Evolutionary conservation across 2,329 filamentous ascomycete genomes (phyloP), one percentile per base, ranked within the genome.

Genomic region (Colletotrichum tropicale): DNA sequence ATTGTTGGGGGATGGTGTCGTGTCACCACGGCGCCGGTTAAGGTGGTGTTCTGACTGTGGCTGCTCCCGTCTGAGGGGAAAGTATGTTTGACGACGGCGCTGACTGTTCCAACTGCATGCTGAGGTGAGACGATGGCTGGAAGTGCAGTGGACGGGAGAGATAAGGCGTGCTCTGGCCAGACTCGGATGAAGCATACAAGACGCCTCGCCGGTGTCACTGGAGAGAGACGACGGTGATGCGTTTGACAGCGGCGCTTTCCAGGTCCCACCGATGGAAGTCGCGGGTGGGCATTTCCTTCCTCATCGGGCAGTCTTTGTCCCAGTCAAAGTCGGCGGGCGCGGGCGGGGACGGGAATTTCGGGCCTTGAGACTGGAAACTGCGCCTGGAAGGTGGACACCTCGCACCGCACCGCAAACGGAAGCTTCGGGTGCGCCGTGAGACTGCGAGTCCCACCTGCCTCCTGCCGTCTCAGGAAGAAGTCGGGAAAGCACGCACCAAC

Each of bases 51-150:
- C 21, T 32, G 13, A 13, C n/a, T 6, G 32, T 70, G 71, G 71
- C 66, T 70, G 15, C 32, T 74, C 71, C 66, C 66, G 66, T 32
- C 71, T 28, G 62, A 67, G 66, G 60, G n/a, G 24, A 73, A 70
- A 61, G 28, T 34, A 58, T 74, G 66, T 48, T 60, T 32, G 55
- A 69, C 38, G n/a, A 65, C 66, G 67, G 30, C 60, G 68, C 38
- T 48, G 43, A 48, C n/a, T 48, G 43, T 48, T 21, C 43, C n/a
- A 60, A 34, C 21, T 62, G 64, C 66, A 58, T 9, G 34, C n/a
- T 62, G 9, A 13, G 60, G 18, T 36, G 30, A n/a, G 30, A 16
- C 18, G 13, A 55, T 64, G 12, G 28, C 58, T 24, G 68, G 34
- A 24, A 15, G 15, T 52, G 16, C 36, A 70, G 36, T 26, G 56